Evolutionary conservation across 352 stramenopile genomes (phyloP).

Genomic region (Phytophthora constricta): DNA sequence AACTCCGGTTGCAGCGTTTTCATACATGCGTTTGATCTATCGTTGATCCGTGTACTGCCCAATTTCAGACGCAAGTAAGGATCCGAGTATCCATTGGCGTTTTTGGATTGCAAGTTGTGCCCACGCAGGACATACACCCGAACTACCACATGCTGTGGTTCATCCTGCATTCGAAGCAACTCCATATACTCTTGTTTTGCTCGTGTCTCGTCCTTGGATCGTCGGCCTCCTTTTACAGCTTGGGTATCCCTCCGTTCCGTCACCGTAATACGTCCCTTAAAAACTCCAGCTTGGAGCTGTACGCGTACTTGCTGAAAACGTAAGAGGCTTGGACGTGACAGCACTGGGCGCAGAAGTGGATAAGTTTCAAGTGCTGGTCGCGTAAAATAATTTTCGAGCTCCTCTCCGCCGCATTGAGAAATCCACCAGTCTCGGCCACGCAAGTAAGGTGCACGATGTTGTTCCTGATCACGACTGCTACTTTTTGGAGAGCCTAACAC

Average conservation of each 20-base stretch:
- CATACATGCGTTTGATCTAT: conserved; percentile 64
- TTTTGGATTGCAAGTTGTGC: conserved; percentile 80
- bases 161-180: conserved; percentile 33
- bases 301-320: conserved; percentile 59
- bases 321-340: conserved; percentile 62
- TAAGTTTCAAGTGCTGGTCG: conserved; percentile 82
- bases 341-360: conserved; percentile 62
- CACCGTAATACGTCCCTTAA: conserved; percentile 82
- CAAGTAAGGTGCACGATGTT: conserved; percentile 52
- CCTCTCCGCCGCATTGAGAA: conserved; percentile 63
- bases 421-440: conserved; percentile 82
- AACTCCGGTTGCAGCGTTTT: conserved; percentile 88
- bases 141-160: conserved; percentile 64
- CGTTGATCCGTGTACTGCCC: conserved; percentile 73
- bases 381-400: conserved; percentile 81
- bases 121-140: conserved; percentile 80
- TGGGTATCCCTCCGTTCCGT: conserved; percentile 36
- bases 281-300: conserved; percentile 70
- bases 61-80: conserved; percentile 81
- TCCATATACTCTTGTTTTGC: conserved; percentile 32
- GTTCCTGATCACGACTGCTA: conserved; percentile 20
- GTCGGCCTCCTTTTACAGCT: conserved; percentile 4
- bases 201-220: conserved; percentile 26
- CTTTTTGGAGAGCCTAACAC: conserved; percentile 13
- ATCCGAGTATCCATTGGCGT: conserved; percentile 80